Conservation (phyloP, 2,329 filamentous ascomycete species). For the Pleoardoris graminearum region DNA sequence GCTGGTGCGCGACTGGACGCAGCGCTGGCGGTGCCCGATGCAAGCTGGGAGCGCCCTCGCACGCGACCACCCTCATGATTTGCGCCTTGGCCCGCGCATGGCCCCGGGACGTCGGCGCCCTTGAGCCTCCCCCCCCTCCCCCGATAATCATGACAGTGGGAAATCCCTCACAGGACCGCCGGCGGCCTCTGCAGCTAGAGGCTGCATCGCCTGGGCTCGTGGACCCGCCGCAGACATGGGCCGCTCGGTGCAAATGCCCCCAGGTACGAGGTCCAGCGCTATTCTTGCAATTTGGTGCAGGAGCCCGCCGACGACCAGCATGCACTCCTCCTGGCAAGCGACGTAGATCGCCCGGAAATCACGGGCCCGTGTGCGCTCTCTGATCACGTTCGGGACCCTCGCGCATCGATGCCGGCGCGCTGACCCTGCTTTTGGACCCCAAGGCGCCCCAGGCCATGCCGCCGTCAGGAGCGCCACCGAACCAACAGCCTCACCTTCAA, state of each 20-base stretch:
- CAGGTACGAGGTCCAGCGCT: slow-evolving; percentile 16
- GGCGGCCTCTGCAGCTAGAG: slow-evolving; percentile 12
- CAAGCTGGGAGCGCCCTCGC: neutral
- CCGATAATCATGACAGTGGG: slow-evolving; percentile 34
- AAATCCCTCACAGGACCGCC: slow-evolving; percentile 29
- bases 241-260: slow-evolving; percentile 16
- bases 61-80: slow-evolving; percentile 24
- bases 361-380: slow-evolving; percentile 11
- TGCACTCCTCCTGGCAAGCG: slow-evolving; percentile 15
- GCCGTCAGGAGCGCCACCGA: slow-evolving; percentile 18
- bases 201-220: neutral
- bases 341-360: slow-evolving; percentile 20
- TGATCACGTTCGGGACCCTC: slow-evolving; percentile 6
- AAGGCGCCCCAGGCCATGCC: slow-evolving; percentile 1
- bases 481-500: slow-evolving; percentile 20
- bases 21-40: neutral
- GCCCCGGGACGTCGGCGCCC: slow-evolving; percentile 28
- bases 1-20: neutral
- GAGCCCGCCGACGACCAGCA: slow-evolving; percentile 9
- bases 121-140: slow-evolving; percentile 27
- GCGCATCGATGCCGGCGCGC: slow-evolving; percentile 4
- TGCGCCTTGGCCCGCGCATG: slow-evolving; percentile 30
- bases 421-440: slow-evolving; percentile 9
- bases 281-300: slow-evolving; percentile 26
- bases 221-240: slow-evolving; percentile 19